phyloP scores from a whole-genome alignment of 768 basidiomycete genomes.

The Panus rudis region DNA sequence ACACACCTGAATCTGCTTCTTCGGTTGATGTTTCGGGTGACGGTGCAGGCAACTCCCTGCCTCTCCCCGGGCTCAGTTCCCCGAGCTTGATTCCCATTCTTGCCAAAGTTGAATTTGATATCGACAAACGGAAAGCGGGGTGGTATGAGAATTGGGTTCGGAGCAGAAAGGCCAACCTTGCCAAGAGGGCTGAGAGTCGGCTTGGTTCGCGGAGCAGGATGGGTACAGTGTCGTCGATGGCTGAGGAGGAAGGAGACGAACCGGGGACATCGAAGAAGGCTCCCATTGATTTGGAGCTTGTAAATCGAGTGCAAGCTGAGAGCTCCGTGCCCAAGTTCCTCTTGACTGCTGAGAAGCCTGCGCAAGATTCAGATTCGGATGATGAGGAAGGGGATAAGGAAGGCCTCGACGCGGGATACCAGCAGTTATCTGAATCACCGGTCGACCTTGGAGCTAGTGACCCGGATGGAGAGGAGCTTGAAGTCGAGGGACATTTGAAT shows the following conservation, averaged over 20 bases:
- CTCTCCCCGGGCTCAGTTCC: conserved; percentile 60
- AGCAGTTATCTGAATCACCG: conserved; percentile 11
- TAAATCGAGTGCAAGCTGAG: conserved; percentile 35
- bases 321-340: conserved; percentile 27
- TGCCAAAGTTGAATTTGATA: conserved; percentile 93
- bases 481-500: conserved; percentile 33
- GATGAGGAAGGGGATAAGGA: conserved; percentile 23
- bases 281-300: conserved; percentile 45
- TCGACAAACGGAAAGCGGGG: conserved; percentile 68
- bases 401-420: conserved; percentile 7
- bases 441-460: no score
- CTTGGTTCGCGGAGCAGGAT: conserved; percentile 22
- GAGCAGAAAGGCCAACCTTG: conserved; percentile 53
- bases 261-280: conserved; percentile 24
- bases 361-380: conserved; percentile 28
- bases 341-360: conserved; percentile 15
- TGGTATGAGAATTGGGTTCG: conserved; percentile 87
- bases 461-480: conserved; percentile 37
- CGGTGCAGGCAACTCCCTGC: conserved; percentile 40
- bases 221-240: conserved; percentile 13
- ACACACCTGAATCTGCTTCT: conserved; percentile 47
- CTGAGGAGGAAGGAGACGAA: conserved; percentile 17
- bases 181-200: conserved; percentile 47
- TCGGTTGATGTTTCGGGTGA: conserved; percentile 21
- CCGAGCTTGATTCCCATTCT: conserved; percentile 72